Evolutionary conservation across 352 stramenopile species (phyloP).

Genomic region (Globisporangium nodosum): DNA sequence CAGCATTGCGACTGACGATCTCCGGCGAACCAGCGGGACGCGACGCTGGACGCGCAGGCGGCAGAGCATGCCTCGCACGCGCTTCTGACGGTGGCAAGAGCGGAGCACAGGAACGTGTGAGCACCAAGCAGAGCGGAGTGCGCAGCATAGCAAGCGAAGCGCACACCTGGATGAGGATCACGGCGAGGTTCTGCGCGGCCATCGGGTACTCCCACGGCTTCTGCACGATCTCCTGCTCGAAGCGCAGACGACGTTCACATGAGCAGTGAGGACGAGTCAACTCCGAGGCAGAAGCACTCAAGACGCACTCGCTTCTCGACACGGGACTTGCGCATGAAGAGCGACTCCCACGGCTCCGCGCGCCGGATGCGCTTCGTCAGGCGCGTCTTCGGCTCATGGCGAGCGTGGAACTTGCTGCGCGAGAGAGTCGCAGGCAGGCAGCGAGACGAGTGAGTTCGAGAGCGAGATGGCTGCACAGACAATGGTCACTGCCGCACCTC

Average conservation of each 20-base stretch:
- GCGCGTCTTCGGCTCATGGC: conserved; percentile 46
- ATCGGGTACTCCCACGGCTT: conserved; percentile 77
- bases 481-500: conserved; percentile 20
- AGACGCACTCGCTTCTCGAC: conserved; percentile 50
- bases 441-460: background rate
- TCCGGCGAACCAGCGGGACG: background rate
- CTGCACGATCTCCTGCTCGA: conserved; percentile 47
- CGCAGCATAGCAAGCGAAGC: background rate
- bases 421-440: too few relatives aligned
- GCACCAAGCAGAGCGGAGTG: background rate
- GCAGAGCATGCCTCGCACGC: conserved; percentile 54
- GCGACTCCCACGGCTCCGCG: conserved; percentile 49
- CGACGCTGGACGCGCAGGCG: conserved; percentile 17
- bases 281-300: too few relatives aligned
- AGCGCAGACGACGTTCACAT: background rate
- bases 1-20: background rate
- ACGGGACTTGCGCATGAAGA: conserved; percentile 76
- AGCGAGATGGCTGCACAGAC: background rate
- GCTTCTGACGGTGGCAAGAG: conserved; percentile 24
- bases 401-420: conserved; percentile 42
- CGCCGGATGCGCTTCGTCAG: conserved; percentile 24
- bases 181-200: conserved; percentile 72
- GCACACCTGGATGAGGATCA: conserved; percentile 63
- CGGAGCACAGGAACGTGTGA: background rate
- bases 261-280: too few relatives aligned